These are phyloP conservation scores for Colletotrichum tamarilloi DNA, from an alignment of 2,329 filamentous ascomycete species.

Conservation along the genomic window DNA sequence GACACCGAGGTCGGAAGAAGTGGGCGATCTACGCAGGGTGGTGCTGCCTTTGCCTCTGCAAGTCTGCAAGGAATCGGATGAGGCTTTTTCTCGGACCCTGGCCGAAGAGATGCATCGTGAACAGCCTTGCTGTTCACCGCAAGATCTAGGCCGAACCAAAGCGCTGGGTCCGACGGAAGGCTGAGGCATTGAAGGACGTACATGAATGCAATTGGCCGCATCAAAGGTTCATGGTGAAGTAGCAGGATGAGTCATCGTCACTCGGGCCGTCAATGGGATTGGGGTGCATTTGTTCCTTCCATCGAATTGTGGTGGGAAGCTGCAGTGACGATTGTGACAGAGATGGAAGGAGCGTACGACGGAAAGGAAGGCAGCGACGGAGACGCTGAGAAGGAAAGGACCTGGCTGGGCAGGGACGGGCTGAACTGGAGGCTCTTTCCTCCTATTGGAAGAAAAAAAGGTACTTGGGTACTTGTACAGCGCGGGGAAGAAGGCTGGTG, in stretches of 20 bases:
- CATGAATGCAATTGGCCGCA: background rate
- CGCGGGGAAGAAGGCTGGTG: conserved; percentile 35
- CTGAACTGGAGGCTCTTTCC: conserved; percentile 10
- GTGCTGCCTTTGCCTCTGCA: background rate
- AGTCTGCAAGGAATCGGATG: background rate
- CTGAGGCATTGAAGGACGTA: background rate
- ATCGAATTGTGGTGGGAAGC: background rate
- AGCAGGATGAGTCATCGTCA: background rate
- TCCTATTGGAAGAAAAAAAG: conserved; percentile 1
- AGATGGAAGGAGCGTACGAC: background rate
- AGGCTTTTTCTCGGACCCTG: conserved; percentile 27
- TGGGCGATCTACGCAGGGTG: conserved; percentile 31
- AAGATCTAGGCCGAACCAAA: conserved; percentile 3
- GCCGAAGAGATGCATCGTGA: conserved; percentile 27
- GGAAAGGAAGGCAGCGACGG: background rate
- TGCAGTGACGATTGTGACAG: background rate
- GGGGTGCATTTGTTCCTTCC: background rate
- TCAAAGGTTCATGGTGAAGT: background rate
- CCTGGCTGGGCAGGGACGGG: background rate
- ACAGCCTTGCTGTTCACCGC: conserved; percentile 10
- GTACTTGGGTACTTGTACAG: conserved; percentile 25
- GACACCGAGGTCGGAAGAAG: conserved; percentile 13
- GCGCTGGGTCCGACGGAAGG: background rate
- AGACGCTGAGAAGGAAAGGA: background rate
- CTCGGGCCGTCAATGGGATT: background rate